Percentiles rank a stretch among this genome's conserved stretches.
Conservation (phyloP, 2,329 filamentous ascomycete genomes). For the Fusarium musae region DNA sequence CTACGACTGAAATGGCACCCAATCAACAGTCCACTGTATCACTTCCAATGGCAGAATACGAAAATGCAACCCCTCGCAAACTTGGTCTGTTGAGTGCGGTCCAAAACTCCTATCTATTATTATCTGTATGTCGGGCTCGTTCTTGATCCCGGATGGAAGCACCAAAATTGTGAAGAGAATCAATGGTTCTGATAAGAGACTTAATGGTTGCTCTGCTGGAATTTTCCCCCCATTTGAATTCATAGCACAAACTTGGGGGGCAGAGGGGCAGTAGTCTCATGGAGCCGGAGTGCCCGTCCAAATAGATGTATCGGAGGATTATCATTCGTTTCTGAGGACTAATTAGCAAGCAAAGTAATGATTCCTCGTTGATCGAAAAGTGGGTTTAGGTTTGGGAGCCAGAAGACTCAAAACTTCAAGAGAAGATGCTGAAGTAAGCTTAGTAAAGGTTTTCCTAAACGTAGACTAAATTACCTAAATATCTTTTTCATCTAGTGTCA, state of each 20-base stretch:
- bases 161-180: neutral
- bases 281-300: neutral
- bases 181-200: fast-evolving
- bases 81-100: too few species aligned
- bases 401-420: too few species aligned
- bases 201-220: neutral
- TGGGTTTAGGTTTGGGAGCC: constrained; percentile 86
- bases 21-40: neutral
- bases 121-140: neutral
- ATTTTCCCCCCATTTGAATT: fast-evolving
- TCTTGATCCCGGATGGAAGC: too few species aligned
- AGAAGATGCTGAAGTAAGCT: too few species aligned
- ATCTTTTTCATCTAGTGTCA: too few species aligned
- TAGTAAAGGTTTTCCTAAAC: too few species aligned
- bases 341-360: constrained; percentile 73
- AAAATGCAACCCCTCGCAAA: neutral
- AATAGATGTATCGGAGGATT: constrained; percentile 73
- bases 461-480: too few species aligned
- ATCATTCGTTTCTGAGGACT: constrained; percentile 77
- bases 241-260: neutral
- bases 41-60: neutral
- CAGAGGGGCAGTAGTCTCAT: neutral
- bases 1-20: neutral
- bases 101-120: neutral
- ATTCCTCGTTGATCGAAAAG: constrained; percentile 85